Conservation (phyloP, 495 filamentous ascomycete genomes). For the Trichocladium uniseriatum region DNA sequence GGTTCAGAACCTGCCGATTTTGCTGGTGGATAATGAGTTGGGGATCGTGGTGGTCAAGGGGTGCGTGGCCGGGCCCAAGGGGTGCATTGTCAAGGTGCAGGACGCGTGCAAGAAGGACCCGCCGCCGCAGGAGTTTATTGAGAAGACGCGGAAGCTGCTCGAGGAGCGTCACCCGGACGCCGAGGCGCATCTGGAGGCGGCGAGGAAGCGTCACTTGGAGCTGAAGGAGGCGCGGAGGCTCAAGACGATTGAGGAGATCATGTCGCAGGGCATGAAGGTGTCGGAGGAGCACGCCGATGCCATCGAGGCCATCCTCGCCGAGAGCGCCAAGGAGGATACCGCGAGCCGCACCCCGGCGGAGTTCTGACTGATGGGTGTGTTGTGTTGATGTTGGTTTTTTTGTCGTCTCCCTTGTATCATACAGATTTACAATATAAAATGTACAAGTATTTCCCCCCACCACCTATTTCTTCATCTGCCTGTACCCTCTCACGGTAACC, state of each 20-base stretch:
- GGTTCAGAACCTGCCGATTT: constrained; percentile 77
- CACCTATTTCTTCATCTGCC: constrained; percentile 33
- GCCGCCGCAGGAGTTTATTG: constrained; percentile 47
- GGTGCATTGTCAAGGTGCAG: constrained; percentile 70
- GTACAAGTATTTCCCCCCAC: constrained; percentile 16
- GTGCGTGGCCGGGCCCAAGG: constrained; percentile 74
- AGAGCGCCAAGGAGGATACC: background rate
- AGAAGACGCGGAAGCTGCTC: constrained; percentile 24
- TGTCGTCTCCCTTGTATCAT: constrained; percentile 9
- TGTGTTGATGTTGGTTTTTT: background rate
- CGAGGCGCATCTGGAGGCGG: constrained; percentile 29
- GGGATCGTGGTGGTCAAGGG: constrained; percentile 86
- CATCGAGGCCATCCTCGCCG: constrained; percentile 6
- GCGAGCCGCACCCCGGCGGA: background rate
- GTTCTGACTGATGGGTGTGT: background rate
- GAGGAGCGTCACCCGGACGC: constrained; percentile 33
- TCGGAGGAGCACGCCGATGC: constrained; percentile 9
- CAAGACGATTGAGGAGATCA: constrained; percentile 24
- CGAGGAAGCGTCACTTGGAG: constrained; percentile 30
- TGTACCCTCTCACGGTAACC: constrained; percentile 32
- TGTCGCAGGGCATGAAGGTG: constrained; percentile 5
- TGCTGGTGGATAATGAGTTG: constrained; percentile 74
- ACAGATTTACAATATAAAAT: constrained; percentile 8
- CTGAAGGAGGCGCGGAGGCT: constrained; percentile 36
- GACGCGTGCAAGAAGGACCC: constrained; percentile 89